phyloP scores from a whole-genome alignment of 257 asterid genomes.

The Nicotiana paniculata region DNA sequence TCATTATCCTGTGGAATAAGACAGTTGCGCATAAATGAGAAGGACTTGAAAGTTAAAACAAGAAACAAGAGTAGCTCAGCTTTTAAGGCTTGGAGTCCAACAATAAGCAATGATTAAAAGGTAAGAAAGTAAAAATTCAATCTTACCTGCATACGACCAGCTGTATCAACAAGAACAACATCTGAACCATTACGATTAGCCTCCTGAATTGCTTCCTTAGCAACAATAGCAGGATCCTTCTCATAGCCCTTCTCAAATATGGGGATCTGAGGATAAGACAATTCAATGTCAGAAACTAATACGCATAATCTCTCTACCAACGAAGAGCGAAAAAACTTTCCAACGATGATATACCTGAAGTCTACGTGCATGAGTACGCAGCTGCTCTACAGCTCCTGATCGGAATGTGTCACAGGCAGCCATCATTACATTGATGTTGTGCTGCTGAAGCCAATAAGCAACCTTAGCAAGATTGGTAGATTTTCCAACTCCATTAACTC shows the following conservation, averaged over 20 bases:
- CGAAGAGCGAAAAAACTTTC: background rate
- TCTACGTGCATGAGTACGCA: conserved; percentile 95
- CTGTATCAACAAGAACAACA: conserved; percentile 97
- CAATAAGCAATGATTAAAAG: background rate
- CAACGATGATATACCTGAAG: conserved; percentile 51
- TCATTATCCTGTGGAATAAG: conserved; percentile 69
- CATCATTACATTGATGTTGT: conserved; percentile 79
- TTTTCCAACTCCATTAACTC: conserved; percentile 98
- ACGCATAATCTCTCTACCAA: background rate
- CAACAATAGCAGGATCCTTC: conserved; percentile 96
- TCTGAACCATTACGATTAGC: conserved; percentile 83
- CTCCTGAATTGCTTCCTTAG: conserved; percentile 96
- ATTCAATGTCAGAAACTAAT: background rate
- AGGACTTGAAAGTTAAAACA: background rate
- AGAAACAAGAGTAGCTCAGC: background rate
- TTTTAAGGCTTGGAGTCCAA: background rate
- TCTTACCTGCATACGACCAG: conserved; percentile 95
- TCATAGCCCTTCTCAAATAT: conserved; percentile 98
- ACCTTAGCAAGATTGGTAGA: conserved; percentile 99
- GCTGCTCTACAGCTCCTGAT: conserved; percentile 99
- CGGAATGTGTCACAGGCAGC: conserved; percentile 99
- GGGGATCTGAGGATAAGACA: conserved; percentile 47
- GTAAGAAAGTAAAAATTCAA: conserved; percentile 2
- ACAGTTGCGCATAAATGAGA: background rate
- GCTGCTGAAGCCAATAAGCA: conserved; percentile 98